Evolutionary conservation across 202 grass and related monocot genomes (phyloP), one percentile per base, ranked within the genome.

Genomic region (Cymbopogon flexuosus): DNA sequence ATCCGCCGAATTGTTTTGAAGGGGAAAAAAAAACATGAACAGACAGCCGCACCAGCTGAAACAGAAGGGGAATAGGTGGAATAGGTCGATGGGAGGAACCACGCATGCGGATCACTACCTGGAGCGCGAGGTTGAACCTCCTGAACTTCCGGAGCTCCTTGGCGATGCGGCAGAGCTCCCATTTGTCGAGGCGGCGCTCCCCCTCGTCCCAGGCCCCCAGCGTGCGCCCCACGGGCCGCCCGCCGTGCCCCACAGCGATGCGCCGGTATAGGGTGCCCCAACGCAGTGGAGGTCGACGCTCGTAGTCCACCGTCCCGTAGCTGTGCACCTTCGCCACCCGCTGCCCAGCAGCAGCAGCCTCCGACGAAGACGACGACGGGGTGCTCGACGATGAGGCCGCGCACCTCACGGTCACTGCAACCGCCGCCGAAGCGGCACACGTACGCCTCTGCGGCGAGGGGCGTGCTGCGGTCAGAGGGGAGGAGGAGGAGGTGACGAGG

Each of bases 131-230:
- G 67, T 83, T 87, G 64, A 84, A 86, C 3, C 90, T 87, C 49
- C 92, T 87, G 78, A 92, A 98, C 68, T 97, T 97, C 19, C 92
- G 85, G 61, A 94, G 88, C 86, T 94, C 92, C 85, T 81, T 93
- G 52, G 86, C 82, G 39, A 94, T 82, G 43, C 92, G 86, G 74
- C 92, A 91, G 69, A 94, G 84, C 75, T 91, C 90, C 90, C 92
- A 98, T 63, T 94, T 94, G 24, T 85, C 72, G 57, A 94, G 86
- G 63, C 90, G 85, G 76, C 78, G 85, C 84, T 98, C 92, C 46
- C 85, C 81, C 75, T 82, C 86, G 47, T 98, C 95, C 95, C 95
- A 98, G 7, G 77, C 72, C 67, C 58, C 81, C 33, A 85, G 84
- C 59, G 78, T 86, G 56, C 75, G 83, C 22, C 81, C 46, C 49